A percentile compares a stretch with the other conserved stretches of the same genome.
phyloP scores from a whole-genome alignment of 2,329 filamentous ascomycete species.

The Orbilia ellipsospora region DNA sequence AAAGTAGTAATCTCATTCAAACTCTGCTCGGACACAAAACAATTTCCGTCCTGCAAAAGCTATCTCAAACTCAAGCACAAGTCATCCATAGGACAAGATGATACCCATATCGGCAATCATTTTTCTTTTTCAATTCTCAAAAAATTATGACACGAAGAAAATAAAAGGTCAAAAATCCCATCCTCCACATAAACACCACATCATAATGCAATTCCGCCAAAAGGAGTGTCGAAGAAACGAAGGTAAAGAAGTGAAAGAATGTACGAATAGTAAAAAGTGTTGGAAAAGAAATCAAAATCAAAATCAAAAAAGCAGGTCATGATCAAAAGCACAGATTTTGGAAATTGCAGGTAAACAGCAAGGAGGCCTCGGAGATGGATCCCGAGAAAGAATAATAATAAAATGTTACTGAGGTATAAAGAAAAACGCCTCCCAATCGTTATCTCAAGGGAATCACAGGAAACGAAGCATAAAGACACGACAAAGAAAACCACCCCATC shows the following conservation, averaged over 20 bases:
- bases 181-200: not conserved
- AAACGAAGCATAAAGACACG: constrained; percentile 16
- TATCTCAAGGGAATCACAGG: constrained; percentile 49
- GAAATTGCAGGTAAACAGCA: no score
- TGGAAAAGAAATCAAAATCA: not conserved
- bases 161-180: not conserved
- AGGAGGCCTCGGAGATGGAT: not conserved
- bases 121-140: no score
- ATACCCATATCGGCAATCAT: no score
- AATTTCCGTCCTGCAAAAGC: no score
- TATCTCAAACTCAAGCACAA: no score
- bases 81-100: no score
- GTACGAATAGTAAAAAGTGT: not conserved
- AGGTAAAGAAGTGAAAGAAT: not conserved
- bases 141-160: no score
- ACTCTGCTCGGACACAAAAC: no score
- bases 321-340: constrained; percentile 1
- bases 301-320: not conserved
- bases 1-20: no score
- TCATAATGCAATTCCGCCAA: constrained; percentile 8
- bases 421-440: constrained; percentile 55
- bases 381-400: not conserved
- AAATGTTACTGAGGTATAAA: not conserved
- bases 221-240: constrained; percentile 41
- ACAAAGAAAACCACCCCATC: constrained; percentile 17